These are phyloP conservation scores for Thielaviopsis punctulata DNA, from an alignment of 2,329 filamentous ascomycete species.

Conservation along the genomic window DNA sequence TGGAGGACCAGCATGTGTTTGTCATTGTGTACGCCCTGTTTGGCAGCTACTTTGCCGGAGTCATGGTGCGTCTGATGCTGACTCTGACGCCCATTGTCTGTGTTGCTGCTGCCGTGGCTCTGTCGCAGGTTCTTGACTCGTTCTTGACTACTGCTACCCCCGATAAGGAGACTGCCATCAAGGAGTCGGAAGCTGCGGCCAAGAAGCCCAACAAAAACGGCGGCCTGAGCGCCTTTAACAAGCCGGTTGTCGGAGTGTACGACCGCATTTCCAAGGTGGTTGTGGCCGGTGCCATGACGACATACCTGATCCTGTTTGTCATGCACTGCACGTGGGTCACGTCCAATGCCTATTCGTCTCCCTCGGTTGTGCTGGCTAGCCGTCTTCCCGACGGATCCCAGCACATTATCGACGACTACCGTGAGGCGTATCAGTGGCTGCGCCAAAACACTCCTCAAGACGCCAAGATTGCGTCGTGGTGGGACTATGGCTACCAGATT, in stretches of 20 bases:
- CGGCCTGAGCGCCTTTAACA: conserved; percentile 51
- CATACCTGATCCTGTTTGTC: conserved; percentile 85
- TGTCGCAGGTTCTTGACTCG: conserved; percentile 75
- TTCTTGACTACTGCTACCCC: conserved; percentile 58
- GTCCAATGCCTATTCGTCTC: conserved; percentile 95
- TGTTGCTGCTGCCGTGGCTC: conserved; percentile 74
- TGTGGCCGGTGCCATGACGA: conserved; percentile 53
- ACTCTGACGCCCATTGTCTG: conserved; percentile 94
- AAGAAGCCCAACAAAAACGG: conserved; percentile 36
- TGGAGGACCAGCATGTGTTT: conserved; percentile 94
- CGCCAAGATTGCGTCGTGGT: conserved; percentile 99
- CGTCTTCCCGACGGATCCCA: conserved; percentile 85
- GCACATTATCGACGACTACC: conserved; percentile 98
- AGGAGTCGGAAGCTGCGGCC: conserved; percentile 34
- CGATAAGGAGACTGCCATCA: conserved; percentile 23
- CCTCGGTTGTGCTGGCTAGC: conserved; percentile 88
- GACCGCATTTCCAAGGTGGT: conserved; percentile 59
- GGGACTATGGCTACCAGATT: conserved; percentile 99
- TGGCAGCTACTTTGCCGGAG: conserved; percentile 93
- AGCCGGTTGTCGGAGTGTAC: conserved; percentile 71
- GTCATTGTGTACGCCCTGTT: conserved; percentile 94
- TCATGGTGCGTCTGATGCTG: conserved; percentile 98
- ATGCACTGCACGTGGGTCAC: conserved; percentile 99
- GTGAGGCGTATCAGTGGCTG: conserved; percentile 98
- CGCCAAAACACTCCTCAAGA: conserved; percentile 90